These are phyloP conservation scores for Fusarium austroafricanum DNA, from an alignment of 2,329 filamentous ascomycete species.

Conservation along the genomic window DNA sequence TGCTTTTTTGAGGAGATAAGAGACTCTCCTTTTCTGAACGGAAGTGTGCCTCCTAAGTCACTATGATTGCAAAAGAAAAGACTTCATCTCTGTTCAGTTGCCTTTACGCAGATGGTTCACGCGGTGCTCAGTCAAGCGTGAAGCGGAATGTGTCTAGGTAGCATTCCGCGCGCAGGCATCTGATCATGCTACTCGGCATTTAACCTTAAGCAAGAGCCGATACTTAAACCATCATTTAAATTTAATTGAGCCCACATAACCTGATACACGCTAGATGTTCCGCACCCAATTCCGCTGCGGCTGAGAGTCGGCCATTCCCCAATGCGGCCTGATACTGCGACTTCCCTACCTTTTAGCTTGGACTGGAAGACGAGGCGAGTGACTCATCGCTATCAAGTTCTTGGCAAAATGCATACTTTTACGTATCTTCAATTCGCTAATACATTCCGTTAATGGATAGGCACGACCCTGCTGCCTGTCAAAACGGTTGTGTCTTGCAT, in stretches of 20 bases:
- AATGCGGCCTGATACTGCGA: slow-evolving; percentile 11
- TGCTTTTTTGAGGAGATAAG: neutral
- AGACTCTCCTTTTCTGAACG: slow-evolving; percentile 2
- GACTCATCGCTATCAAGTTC: neutral
- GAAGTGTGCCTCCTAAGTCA: too few relatives aligned
- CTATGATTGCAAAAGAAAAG: too few relatives aligned
- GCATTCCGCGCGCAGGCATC: neutral
- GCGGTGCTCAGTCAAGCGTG: too few relatives aligned
- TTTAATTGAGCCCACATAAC: slow-evolving; percentile 14
- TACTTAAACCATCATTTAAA: neutral
- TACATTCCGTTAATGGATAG: neutral
- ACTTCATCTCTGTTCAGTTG: too few relatives aligned
- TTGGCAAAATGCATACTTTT: too few relatives aligned
- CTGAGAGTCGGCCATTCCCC: slow-evolving; percentile 22
- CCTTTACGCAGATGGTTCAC: too few relatives aligned
- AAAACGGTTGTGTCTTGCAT: neutral
- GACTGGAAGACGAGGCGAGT: neutral
- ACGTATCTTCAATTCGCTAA: neutral
- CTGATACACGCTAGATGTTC: slow-evolving; percentile 20
- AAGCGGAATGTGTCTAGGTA: too few relatives aligned
- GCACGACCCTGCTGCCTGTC: neutral
- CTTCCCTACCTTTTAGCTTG: neutral
- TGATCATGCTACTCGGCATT: neutral
- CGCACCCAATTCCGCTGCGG: slow-evolving; percentile 19
- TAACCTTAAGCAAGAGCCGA: neutral